Percentiles rank a stretch among this genome's conserved stretches.
These are phyloP conservation scores for Scleromitrula shiraiana DNA, from an alignment of 2,329 filamentous ascomycete species.

Conservation along the genomic window DNA sequence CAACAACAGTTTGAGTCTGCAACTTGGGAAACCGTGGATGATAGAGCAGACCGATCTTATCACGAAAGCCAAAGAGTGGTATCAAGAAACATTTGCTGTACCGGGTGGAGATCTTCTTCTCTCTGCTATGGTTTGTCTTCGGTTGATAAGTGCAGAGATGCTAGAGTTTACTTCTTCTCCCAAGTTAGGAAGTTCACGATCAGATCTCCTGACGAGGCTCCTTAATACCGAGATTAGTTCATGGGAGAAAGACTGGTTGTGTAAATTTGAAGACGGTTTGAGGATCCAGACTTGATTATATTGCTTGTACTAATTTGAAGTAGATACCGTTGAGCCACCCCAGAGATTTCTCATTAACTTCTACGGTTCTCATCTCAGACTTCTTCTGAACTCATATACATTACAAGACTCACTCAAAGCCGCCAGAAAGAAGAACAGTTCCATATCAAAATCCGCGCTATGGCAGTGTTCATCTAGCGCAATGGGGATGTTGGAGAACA, in stretches of 20 bases:
- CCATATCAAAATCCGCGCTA: slow-evolving; percentile 27
- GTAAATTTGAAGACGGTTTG: slow-evolving; percentile 15
- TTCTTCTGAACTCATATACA: slow-evolving; percentile 32
- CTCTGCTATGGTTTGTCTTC: slow-evolving; percentile 32
- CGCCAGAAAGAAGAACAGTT: slow-evolving; percentile 16
- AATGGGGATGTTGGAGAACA: slow-evolving; percentile 60
- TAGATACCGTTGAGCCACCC: slow-evolving; percentile 18
- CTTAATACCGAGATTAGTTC: slow-evolving; percentile 14
- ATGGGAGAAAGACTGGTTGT: slow-evolving; percentile 17
- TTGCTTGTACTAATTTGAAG: slow-evolving; percentile 13
- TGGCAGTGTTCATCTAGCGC: slow-evolving; percentile 31
- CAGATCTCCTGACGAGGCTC: slow-evolving; percentile 12
- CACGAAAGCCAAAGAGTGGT: slow-evolving; percentile 32
- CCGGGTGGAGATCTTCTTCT: slow-evolving; percentile 31
- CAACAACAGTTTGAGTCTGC: slow-evolving; percentile 31
- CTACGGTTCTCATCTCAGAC: slow-evolving; percentile 33
- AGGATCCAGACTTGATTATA: too few relatives aligned
- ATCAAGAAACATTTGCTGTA: slow-evolving; percentile 26
- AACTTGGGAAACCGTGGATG: slow-evolving; percentile 37
- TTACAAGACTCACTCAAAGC: slow-evolving; percentile 29
- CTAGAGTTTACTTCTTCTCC: slow-evolving; percentile 19
- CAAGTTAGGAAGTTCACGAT: background rate
- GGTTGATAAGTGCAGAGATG: slow-evolving; percentile 32
- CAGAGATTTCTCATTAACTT: slow-evolving; percentile 34
- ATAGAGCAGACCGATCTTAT: slow-evolving; percentile 34